Base-by-base conservation (phyloP, 805 yeast species). In the Yarrowia sp. region DNA sequence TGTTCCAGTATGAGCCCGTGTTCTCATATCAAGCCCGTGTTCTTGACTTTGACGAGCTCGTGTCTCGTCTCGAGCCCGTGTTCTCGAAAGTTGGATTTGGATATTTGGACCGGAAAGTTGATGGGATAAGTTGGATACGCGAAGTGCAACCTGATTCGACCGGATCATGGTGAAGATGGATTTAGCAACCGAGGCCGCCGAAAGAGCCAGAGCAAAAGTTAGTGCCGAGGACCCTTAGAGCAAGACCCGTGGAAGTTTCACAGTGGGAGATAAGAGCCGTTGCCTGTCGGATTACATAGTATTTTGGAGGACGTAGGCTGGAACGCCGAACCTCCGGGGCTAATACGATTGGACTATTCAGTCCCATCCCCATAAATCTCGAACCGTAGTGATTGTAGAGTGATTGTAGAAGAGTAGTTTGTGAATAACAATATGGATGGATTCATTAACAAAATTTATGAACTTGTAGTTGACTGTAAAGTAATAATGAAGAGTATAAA, bases 311-410 rank as follows among this genome's bases (percentile, higher is more conserved):
- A 58, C 64, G 64, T 58, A 58, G 64, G 64, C 64, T 58, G 63
- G 63, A 58, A 40, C 50, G 64, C 64, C 64, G 64, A 58, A 58
- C 64, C 64, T 58, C 64, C 64, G 64, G 64, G 64, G 64, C 50
- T 58, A 58, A 58, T 58, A 58, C 49, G 64, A 58, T 58, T 58
- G 64, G 64, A 58, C 64, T 58, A 13, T 43, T 58, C 50, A 58
- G 64, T 58, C 64, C 64, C 64, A 58, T 58, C 64, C 64, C 64
- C 64, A 42, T 42, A 58, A 39, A 17, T 33, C 13, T 13, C 5
- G 40, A 43, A 39, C 4, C 50, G 64, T 58, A 58, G 64, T 19
- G 42, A n/a, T 42, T 33, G 24, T 15, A 15, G 6, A 17, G 43
- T 36, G 17, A 36, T 36, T 50, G 42, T 50, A 50, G 39, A 12